Evolutionary conservation across 352 stramenopile genomes (phyloP).

Genomic region (Pythium biforme): DNA sequence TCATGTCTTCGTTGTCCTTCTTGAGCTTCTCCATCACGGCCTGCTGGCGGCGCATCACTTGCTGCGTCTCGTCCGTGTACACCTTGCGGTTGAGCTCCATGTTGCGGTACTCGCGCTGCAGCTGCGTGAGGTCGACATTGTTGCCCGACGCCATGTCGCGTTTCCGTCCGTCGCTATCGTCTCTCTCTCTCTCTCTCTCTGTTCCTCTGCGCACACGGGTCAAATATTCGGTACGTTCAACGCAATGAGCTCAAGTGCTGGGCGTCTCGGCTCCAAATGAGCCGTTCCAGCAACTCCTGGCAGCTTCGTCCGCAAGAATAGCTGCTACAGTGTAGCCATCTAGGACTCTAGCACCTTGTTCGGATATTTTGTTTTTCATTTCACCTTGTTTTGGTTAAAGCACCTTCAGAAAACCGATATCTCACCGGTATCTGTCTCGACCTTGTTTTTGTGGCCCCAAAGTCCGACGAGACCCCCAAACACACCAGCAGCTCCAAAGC

Average conservation of each 20-base stretch:
- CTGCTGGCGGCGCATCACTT: conserved; percentile 95
- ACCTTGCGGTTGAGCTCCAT: conserved; percentile 97
- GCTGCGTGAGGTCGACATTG: conserved; percentile 81
- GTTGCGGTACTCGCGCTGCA: conserved; percentile 95
- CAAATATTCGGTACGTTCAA: no score
- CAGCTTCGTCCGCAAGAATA: conserved; percentile 1
- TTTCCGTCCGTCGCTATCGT: no score
- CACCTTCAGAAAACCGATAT: conserved; percentile 22
- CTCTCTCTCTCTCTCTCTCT: no score
- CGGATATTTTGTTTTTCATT: not conserved
- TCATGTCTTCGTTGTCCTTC: conserved; percentile 86
- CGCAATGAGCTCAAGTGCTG: no score
- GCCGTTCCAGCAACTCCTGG: no score
- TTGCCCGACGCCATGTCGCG: conserved; percentile 35
- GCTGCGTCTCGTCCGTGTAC: conserved; percentile 91
- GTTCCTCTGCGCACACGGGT: no score
- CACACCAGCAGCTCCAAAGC: not conserved
- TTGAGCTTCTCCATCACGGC: conserved; percentile 88
- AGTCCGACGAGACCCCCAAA: conserved; percentile 16
- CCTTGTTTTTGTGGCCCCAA: conserved; percentile 27
- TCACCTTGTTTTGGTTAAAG: conserved; percentile 13
- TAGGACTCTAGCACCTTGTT: conserved; percentile 1
- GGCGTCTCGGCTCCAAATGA: no score
- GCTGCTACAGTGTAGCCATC: conserved; percentile 12
- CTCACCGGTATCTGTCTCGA: conserved; percentile 11